phyloP scores from a whole-genome alignment of 176 grass and related monocot genomes.

The Canna indica region DNA sequence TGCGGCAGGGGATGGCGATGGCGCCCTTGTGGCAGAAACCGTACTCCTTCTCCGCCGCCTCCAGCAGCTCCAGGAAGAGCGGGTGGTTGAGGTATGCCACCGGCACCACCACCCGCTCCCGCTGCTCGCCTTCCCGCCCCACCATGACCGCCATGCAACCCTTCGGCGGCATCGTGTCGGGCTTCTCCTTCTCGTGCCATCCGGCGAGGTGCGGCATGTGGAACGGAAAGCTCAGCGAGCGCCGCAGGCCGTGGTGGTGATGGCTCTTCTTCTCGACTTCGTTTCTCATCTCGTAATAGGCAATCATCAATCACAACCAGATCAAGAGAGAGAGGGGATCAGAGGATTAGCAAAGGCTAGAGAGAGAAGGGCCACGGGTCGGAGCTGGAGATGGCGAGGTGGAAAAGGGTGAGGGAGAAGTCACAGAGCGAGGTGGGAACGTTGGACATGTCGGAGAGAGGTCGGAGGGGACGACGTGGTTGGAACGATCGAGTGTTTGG shows the following conservation, averaged over 20 bases:
- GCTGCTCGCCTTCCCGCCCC: conserved; percentile 30
- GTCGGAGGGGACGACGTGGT: not conserved
- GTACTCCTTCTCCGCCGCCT: conserved; percentile 88
- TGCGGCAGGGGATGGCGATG: conserved; percentile 84
- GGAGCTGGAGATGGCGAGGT: conserved; percentile 24
- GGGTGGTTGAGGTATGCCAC: conserved; percentile 75
- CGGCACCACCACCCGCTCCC: conserved; percentile 62
- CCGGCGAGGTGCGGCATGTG: not conserved
- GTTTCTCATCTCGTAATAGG: not conserved
- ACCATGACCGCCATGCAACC: conserved; percentile 81
- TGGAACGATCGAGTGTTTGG: no score
- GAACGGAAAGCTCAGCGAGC: not conserved
- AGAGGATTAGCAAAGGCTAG: no score
- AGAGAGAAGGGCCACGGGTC: conserved; percentile 35
- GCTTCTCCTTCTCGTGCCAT: not conserved
- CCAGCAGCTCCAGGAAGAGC: conserved; percentile 58
- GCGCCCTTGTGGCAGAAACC: conserved; percentile 82
- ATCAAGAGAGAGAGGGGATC: not conserved
- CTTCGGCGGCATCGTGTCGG: conserved; percentile 44
- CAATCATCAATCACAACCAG: not conserved
- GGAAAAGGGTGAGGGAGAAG: conserved; percentile 17
- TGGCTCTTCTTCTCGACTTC: not conserved
- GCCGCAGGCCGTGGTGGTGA: not conserved
- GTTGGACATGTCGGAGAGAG: conserved; percentile 10
- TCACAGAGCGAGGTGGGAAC: conserved; percentile 14